These are phyloP conservation scores for Ampelocalamus luodianensis DNA, from an alignment of 176 grass and related monocot genomes.

Conservation along the genomic window DNA sequence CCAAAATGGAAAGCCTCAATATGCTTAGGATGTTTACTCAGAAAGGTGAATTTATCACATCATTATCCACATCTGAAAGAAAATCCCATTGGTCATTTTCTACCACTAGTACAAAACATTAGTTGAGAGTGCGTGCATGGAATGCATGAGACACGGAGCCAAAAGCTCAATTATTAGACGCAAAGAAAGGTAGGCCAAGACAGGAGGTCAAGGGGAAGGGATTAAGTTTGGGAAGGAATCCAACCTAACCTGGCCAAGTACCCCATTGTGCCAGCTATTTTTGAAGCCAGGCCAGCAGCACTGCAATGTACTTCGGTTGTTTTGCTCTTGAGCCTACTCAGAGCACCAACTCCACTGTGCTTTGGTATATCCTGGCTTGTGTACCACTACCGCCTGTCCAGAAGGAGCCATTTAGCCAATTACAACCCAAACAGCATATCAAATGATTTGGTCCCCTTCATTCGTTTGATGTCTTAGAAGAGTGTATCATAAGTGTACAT, in stretches of 20 bases:
- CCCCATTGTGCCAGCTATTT: slow-evolving; percentile 17
- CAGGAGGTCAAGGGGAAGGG: background rate
- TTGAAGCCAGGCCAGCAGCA: slow-evolving; percentile 15
- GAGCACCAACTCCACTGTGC: slow-evolving; percentile 3
- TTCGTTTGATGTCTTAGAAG: background rate
- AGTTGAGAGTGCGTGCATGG: background rate
- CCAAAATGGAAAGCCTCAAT: background rate
- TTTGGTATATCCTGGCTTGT: slow-evolving; percentile 1
- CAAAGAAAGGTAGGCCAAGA: slow-evolving; percentile 15
- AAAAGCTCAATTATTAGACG: slow-evolving; percentile 15
- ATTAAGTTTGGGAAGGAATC: slow-evolving; percentile 31
- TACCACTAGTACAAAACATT: background rate
- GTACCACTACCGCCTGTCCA: slow-evolving; percentile 1
- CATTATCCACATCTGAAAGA: background rate
- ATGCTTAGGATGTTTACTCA: background rate
- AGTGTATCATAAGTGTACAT: background rate
- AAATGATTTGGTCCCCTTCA: slow-evolving; percentile 25
- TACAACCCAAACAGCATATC: background rate
- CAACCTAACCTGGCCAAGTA: slow-evolving; percentile 24
- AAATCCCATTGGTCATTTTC: background rate
- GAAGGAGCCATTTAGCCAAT: background rate
- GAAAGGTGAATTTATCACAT: background rate
- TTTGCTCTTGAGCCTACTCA: slow-evolving; percentile 1
- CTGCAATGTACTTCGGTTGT: slow-evolving; percentile 12
- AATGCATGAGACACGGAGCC: background rate